phyloP scores from a whole-genome alignment of 768 basidiomycete genomes.

The Macrocybe gigantea region DNA sequence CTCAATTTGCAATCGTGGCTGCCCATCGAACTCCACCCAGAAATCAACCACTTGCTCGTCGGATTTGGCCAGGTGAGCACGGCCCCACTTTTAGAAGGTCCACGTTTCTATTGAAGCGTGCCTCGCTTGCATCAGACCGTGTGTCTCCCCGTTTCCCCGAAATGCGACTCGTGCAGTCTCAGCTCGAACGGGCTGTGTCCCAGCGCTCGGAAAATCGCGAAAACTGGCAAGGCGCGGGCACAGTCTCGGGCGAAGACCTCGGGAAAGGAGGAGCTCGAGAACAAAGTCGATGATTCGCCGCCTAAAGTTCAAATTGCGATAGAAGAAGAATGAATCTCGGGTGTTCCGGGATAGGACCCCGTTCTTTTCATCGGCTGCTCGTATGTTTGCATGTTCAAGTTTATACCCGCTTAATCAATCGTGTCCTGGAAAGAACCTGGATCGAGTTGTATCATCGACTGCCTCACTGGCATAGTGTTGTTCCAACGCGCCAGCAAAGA shows the following conservation, averaged over 20 bases:
- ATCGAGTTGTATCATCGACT: too few species aligned
- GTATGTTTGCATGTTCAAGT: too few species aligned
- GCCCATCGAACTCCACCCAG: conserved; percentile 61
- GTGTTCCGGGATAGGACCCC: too few species aligned
- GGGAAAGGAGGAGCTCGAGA: conserved; percentile 17
- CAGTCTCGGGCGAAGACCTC: background rate
- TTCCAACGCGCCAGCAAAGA: too few species aligned
- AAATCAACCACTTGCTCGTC: conserved; percentile 78
- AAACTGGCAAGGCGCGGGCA: conserved; percentile 1
- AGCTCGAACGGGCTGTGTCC: conserved; percentile 56
- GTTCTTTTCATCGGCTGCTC: too few species aligned
- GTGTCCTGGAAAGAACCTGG: too few species aligned
- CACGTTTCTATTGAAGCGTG: background rate
- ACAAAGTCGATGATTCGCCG: conserved; percentile 1
- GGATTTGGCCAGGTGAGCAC: conserved; percentile 75
- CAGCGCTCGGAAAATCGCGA: conserved; percentile 36
- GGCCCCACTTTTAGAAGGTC: background rate
- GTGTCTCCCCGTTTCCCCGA: conserved; percentile 60
- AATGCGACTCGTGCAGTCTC: conserved; percentile 60
- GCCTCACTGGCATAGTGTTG: too few species aligned
- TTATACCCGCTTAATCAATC: too few species aligned
- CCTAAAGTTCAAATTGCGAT: conserved; percentile 24
- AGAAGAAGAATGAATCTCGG: conserved; percentile 15
- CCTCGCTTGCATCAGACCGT: conserved; percentile 39
- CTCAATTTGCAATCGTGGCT: conserved; percentile 82